phyloP scores from a whole-genome alignment of 176 grass and related monocot species.

The Oryza coarctata region DNA sequence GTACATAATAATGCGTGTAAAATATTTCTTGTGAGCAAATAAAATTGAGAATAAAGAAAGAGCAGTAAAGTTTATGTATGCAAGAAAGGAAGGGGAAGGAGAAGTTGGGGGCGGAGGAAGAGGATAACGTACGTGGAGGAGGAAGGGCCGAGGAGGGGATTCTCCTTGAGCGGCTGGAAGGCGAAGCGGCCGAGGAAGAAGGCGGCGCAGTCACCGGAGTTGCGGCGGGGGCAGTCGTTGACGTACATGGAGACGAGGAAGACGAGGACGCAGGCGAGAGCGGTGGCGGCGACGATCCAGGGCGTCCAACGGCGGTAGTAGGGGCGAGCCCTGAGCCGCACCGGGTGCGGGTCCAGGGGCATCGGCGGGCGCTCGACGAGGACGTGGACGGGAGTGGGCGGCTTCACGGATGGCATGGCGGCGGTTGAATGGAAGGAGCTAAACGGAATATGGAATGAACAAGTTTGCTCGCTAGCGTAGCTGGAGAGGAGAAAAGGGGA shows the following conservation, averaged over 20 bases:
- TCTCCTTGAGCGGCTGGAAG: conserved; percentile 81
- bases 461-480: too few relatives aligned
- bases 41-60: too few relatives aligned
- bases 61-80: background rate
- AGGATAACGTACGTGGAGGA: conserved; percentile 50
- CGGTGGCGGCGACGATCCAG: conserved; percentile 60
- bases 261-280: conserved; percentile 47
- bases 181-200: conserved; percentile 71
- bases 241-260: conserved; percentile 81
- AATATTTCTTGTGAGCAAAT: too few relatives aligned
- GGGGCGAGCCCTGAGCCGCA: conserved; percentile 27
- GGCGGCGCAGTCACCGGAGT: conserved; percentile 39
- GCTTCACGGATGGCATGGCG: conserved; percentile 17
- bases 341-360: too few relatives aligned
- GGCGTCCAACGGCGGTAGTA: conserved; percentile 60
- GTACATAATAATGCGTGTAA: too few relatives aligned
- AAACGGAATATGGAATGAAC: too few relatives aligned
- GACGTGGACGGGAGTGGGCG: conserved; percentile 38
- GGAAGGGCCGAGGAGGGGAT: conserved; percentile 88
- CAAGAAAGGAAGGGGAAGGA: background rate
- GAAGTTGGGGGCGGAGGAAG: background rate
- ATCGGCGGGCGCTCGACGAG: conserved; percentile 6
- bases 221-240: conserved; percentile 71
- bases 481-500: too few relatives aligned
- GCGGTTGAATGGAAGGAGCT: too few relatives aligned